Percentiles rank a stretch among this genome's conserved stretches.
phyloP scores from a whole-genome alignment of 2,329 filamentous ascomycete genomes.

The Ophiostoma fasciatum region DNA sequence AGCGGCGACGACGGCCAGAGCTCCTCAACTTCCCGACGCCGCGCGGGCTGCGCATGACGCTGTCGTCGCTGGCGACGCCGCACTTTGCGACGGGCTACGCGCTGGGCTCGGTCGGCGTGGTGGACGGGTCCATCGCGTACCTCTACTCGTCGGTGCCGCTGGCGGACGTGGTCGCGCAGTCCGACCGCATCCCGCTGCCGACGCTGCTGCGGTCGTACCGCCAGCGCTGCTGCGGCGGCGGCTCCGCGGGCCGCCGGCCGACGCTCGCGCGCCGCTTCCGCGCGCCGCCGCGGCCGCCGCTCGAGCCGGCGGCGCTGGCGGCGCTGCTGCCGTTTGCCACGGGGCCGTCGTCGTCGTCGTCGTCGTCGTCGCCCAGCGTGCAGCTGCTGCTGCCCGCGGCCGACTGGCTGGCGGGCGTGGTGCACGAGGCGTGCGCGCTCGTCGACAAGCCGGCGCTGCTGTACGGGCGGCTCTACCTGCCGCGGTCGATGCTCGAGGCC shows the following conservation, averaged over 20 bases:
- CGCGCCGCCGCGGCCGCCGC: conserved; percentile 9
- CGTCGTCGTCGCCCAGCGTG: background rate
- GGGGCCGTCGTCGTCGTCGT: conserved; percentile 2
- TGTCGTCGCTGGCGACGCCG: conserved; percentile 81
- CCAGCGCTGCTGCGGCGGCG: conserved; percentile 44
- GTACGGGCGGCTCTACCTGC: conserved; percentile 69
- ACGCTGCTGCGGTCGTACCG: conserved; percentile 71
- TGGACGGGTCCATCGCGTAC: conserved; percentile 95
- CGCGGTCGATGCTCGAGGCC: conserved; percentile 73
- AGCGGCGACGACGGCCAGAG: conserved; percentile 43
- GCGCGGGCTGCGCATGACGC: conserved; percentile 65
- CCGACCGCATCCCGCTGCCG: conserved; percentile 60
- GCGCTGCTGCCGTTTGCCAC: conserved; percentile 1
- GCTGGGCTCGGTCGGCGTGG: conserved; percentile 73
- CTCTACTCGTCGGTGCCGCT: conserved; percentile 82
- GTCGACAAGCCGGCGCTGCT: conserved; percentile 32
- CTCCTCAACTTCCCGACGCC: conserved; percentile 83
- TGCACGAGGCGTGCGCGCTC: conserved; percentile 12
- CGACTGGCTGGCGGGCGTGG: conserved; percentile 7
- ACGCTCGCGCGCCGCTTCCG: conserved; percentile 7
- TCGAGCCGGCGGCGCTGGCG: background rate
- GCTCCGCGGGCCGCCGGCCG: background rate
- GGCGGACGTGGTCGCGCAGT: conserved; percentile 48
- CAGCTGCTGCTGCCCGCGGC: conserved; percentile 6
- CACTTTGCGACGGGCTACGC: conserved; percentile 93